These are phyloP conservation scores for Pyrus hybrid DNA, from an alignment of 331 rosid species.

Conservation along the genomic window DNA sequence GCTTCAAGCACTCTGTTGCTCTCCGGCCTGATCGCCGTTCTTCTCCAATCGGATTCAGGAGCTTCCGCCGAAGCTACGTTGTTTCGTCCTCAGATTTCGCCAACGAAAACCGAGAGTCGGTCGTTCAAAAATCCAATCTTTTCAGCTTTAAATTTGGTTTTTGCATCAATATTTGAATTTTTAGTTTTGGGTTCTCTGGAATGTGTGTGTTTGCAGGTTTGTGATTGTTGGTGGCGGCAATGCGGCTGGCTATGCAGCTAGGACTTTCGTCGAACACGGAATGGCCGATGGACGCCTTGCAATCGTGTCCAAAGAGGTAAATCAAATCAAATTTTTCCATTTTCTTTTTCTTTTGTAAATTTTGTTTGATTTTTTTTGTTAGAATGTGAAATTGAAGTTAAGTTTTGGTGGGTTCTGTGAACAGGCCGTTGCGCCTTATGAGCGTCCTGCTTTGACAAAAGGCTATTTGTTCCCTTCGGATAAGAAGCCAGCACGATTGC, in stretches of 20 bases:
- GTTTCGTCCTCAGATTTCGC: constrained; percentile 45
- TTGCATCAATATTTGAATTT: not conserved
- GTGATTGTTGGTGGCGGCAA: constrained; percentile 98
- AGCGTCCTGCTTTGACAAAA: constrained; percentile 90
- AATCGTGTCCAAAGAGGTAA: constrained; percentile 82
- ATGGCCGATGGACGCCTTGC: constrained; percentile 84
- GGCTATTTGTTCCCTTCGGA: constrained; percentile 80
- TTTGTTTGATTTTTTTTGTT: not conserved
- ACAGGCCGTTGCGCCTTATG: constrained; percentile 89
- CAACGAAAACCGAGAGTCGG: constrained; percentile 79
- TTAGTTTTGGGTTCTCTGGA: not conserved
- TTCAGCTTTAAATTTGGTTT: not conserved
- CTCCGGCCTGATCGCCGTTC: constrained; percentile 14
- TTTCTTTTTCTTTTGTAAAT: not conserved
- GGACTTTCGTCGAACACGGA: constrained; percentile 85
- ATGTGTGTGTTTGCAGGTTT: constrained; percentile 32
- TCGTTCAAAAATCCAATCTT: not conserved
- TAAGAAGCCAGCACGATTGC: constrained; percentile 91
- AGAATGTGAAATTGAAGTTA: constrained; percentile 1
- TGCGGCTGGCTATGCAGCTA: constrained; percentile 94
- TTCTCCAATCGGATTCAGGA: constrained; percentile 32
- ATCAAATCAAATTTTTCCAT: not conserved
- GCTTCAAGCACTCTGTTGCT: constrained; percentile 45
- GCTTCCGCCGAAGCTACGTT: constrained; percentile 51
- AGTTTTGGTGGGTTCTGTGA: not conserved